Base-by-base conservation (phyloP, 257 asterid genomes). In the Fraxinus excelsior region DNA sequence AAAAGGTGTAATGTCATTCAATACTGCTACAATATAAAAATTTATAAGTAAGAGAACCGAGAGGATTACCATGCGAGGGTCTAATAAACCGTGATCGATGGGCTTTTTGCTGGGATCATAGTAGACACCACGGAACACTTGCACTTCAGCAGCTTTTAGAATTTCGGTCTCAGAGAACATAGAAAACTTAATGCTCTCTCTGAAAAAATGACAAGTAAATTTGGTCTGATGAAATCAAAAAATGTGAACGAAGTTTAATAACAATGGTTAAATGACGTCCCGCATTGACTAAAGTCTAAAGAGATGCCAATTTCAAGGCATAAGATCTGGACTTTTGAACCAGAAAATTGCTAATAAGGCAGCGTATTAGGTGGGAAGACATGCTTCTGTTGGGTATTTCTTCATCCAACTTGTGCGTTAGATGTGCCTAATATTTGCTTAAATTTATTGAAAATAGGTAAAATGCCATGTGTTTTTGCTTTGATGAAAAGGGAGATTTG, bases 121-220 rank as follows among this genome's bases (percentile, higher is more conserved):
- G 70, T 93, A 91, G 56, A 14, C 60, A 19, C 96, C 96, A 3
- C 72, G 83, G 25, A 35, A 80, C 31, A 95, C 94, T 86, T 95
- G 87, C 70, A 91, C 96, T 84, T 89, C 98, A 6, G 94, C 90
- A 23, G 80, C 75, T 80, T 93, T 95, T 76, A 87, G 80, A 65
- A 91, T 76, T 14, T 95, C 99, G 19, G 90, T 31, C 70, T 73
- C 94, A 16, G 97, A 91, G 29, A 91, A 80, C 2, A 90, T 82
- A 1, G 94, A 91, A 81, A 93, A 95, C 7, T 83, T 83, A 56
- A 94, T 87, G 86, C 98, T 92, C 76, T 91, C 89, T 79, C 98
- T 94, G 91, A 71, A 82, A 14, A 76, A 76, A 74, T 38, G 72
- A 25, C 69, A 73, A 25, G 79, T 74, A 29, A 82, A 13, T 34